Percentiles rank a stretch among this genome's conserved stretches.
These are phyloP conservation scores for Claviceps monticola DNA, from an alignment of 2,329 filamentous ascomycete species.

Conservation along the genomic window DNA sequence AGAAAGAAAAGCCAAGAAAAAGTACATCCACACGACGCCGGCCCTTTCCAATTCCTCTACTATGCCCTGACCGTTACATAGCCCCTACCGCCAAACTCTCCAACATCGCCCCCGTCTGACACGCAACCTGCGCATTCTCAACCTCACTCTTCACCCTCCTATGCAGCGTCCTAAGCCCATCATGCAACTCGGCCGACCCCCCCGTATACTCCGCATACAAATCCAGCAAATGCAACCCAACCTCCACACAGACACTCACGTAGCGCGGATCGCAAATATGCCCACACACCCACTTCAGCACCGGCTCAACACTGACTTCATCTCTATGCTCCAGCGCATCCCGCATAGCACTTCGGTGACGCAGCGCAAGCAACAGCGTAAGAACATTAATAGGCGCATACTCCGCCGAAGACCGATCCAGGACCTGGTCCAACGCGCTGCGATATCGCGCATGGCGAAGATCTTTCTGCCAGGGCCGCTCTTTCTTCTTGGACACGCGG, in stretches of 20 bases:
- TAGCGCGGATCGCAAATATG: conserved; percentile 75
- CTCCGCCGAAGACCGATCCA: conserved; percentile 39
- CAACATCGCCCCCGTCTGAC: conserved; percentile 76
- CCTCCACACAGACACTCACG: conserved; percentile 68
- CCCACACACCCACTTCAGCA: conserved; percentile 70
- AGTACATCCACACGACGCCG: not conserved
- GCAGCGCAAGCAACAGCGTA: conserved; percentile 69
- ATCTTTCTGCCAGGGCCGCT: conserved; percentile 66
- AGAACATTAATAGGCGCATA: conserved; percentile 50
- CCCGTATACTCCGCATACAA: conserved; percentile 73
- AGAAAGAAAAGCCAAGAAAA: not conserved
- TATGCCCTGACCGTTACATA: not conserved
- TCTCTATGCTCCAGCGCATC: conserved; percentile 70
- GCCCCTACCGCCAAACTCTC: conserved; percentile 42
- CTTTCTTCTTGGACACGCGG: conserved; percentile 37
- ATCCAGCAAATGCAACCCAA: conserved; percentile 70
- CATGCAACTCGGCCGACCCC: conserved; percentile 58
- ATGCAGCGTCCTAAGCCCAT: conserved; percentile 54
- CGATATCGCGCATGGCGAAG: conserved; percentile 67
- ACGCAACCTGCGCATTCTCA: conserved; percentile 71
- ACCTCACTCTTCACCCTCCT: conserved; percentile 61
- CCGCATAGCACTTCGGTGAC: conserved; percentile 74
- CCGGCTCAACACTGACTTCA: conserved; percentile 65
- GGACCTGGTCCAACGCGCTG: conserved; percentile 64
- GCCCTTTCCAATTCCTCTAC: not conserved